Evolutionary conservation across 805 yeast genomes (phyloP), one percentile per base, ranked within the genome.

Genomic region (Ogataea dorogensis): DNA sequence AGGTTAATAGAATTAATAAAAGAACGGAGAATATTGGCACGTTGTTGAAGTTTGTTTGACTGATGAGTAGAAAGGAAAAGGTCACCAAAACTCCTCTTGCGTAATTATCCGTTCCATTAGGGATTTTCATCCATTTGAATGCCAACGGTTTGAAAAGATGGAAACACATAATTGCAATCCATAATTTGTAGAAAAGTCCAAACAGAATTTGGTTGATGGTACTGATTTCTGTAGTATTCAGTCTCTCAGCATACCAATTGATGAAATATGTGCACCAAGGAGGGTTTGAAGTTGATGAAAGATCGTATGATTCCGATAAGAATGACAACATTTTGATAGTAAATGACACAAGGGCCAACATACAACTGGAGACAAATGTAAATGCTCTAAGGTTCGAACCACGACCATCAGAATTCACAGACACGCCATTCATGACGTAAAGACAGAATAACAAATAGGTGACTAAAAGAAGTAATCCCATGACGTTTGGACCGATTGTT

Each of bases 31-130:
- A 49, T 10, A 82, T 43, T 0, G 88, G 87, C 14, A 81, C 72
- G 42, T 75, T 72, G 31, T 66, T 70, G 17, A 66, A 55, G 33
- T 74, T 65, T 0, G 84, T 63, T 50, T 82, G 87, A 36, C 73
- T 73, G 7, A 80, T 56, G 17, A 80, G 58, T 24, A 74, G 56
- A 9, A 73, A 38, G 3, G 73, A 59, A 1, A 58, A n/a, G 3
- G 69, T 33, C 15, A 67, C 59, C 1, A 57, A 37, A 1, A 71
- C 31, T 34, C 67, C 71, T 9, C 64, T 51, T 6, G 68, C 44
- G 27, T 50, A 67, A 45, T 32, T 40, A 21, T 31, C 19, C 7
- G 33, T 15, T 7, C 39, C 32, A 4, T 28, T 15, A 12, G 30
- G 25, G 3, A 29, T 23, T 0, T 24, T 14, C 5, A 35, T 3